Evolutionary conservation across 2,329 filamentous ascomycete genomes (phyloP).

Genomic region (Hymenoscyphus salicellus): DNA sequence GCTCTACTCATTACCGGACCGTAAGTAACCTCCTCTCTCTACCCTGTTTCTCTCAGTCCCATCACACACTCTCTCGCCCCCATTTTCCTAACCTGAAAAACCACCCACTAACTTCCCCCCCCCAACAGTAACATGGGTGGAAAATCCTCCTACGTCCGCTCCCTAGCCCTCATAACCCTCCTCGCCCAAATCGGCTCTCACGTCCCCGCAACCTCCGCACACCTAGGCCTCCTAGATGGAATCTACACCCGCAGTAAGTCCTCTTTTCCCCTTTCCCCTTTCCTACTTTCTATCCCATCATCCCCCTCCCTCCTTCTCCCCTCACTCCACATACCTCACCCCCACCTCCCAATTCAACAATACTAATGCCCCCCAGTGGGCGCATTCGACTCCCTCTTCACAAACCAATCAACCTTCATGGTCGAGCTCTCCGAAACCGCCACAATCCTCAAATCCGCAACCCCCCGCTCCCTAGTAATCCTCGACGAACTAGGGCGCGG

Average conservation of each 20-base stretch:
- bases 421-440: conserved; percentile 92
- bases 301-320: too few species aligned
- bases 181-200: conserved; percentile 95
- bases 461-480: conserved; percentile 79
- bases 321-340: too few species aligned
- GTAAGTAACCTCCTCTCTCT: neutral
- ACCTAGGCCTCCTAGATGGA: conserved; percentile 80
- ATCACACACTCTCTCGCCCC: neutral
- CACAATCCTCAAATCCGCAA: conserved; percentile 85
- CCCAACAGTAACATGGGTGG: conserved; percentile 79
- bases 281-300: too few species aligned
- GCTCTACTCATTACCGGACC: conserved; percentile 78
- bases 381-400: conserved; percentile 92
- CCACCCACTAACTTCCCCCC: neutral
- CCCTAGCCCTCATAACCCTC: conserved; percentile 84
- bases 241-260: conserved; percentile 74
- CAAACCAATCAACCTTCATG: conserved; percentile 96
- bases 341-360: too few species aligned
- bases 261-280: too few species aligned
- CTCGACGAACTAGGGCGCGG: conserved; percentile 93
- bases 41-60: neutral
- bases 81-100: neutral
- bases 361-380: conserved; percentile 50
- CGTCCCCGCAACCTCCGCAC: conserved; percentile 74
- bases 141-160: conserved; percentile 95